Conservation (phyloP, 2,329 filamentous ascomycete genomes). For the Tolypocladium pustulatum region DNA sequence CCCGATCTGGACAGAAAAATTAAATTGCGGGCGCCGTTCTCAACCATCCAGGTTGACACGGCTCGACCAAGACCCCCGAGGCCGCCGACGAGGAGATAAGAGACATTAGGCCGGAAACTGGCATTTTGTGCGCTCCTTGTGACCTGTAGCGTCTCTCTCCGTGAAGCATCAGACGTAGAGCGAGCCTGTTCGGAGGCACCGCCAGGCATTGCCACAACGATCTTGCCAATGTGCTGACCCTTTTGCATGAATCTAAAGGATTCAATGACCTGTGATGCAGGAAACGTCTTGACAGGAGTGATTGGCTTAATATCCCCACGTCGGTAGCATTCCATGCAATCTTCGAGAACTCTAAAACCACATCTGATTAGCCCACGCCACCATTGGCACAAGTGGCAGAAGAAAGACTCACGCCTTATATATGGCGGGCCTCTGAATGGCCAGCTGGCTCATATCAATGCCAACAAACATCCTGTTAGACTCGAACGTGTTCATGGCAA, state of each 20-base stretch:
- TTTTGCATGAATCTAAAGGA: slow-evolving; percentile 11
- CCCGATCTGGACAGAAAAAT: slow-evolving; percentile 11
- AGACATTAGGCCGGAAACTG: slow-evolving; percentile 2
- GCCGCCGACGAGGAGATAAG: slow-evolving; percentile 12
- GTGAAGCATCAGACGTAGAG: background rate
- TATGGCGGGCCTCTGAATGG: background rate
- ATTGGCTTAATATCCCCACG: slow-evolving; percentile 4
- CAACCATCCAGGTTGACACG: slow-evolving; percentile 8
- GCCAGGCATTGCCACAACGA: slow-evolving; percentile 7
- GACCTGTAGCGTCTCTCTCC: background rate
- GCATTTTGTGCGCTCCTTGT: background rate
- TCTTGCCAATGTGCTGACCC: slow-evolving; percentile 11
- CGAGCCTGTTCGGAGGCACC: background rate
- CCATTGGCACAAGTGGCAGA: background rate
- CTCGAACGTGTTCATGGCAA: slow-evolving; percentile 34
- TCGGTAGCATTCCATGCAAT: background rate
- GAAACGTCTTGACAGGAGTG: slow-evolving; percentile 6
- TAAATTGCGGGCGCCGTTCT: slow-evolving; percentile 16
- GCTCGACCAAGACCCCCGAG: slow-evolving; percentile 9
- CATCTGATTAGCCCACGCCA: background rate
- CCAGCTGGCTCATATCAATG: slow-evolving; percentile 16
- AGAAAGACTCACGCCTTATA: background rate
- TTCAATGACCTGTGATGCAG: slow-evolving; percentile 4
- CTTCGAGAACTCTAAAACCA: background rate
- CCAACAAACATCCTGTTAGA: slow-evolving; percentile 18